Conservation (phyloP, 2,329 filamentous ascomycete genomes). For the Achaetomium macrosporum region DNA sequence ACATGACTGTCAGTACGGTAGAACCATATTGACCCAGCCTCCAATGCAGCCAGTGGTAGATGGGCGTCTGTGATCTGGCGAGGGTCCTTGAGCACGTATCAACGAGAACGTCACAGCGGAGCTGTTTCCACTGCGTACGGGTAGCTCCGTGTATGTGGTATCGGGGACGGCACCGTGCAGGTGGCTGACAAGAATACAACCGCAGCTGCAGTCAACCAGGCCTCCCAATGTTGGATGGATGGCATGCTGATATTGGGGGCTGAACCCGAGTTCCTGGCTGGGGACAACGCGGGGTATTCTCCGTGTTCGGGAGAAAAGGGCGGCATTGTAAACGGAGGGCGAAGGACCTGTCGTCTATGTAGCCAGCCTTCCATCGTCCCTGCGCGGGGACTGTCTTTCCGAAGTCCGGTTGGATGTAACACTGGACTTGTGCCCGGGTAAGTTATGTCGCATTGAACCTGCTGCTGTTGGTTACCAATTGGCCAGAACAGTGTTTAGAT, state of each 20-base stretch:
- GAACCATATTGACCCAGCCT: not conserved
- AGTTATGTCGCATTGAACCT: conserved; percentile 12
- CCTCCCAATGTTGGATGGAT: not conserved
- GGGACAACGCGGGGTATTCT: conserved; percentile 7
- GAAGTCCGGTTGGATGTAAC: conserved; percentile 9
- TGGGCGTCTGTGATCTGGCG: not conserved
- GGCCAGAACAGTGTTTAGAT: not conserved
- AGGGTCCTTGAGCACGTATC: conserved; percentile 7
- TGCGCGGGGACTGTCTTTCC: conserved; percentile 19
- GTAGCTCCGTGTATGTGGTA: conserved; percentile 1
- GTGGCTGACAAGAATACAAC: conserved; percentile 5
- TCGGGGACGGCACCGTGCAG: conserved; percentile 22
- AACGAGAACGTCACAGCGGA: not conserved
- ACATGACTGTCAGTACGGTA: not conserved
- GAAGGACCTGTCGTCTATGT: conserved; percentile 1
- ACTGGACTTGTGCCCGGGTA: conserved; percentile 1
- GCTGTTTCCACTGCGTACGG: not conserved
- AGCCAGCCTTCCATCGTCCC: conserved; percentile 7
- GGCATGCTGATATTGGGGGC: conserved; percentile 5
- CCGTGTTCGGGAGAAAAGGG: conserved; percentile 6
- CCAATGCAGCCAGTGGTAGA: not conserved
- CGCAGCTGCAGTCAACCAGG: not conserved
- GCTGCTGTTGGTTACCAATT: not conserved
- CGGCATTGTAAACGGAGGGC: not conserved
- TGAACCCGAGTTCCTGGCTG: conserved; percentile 26